Evolutionary conservation across 75 land plant genomes (phyloP), one percentile per base, ranked within the genome.

Genomic region (Azolla pinnata): DNA sequence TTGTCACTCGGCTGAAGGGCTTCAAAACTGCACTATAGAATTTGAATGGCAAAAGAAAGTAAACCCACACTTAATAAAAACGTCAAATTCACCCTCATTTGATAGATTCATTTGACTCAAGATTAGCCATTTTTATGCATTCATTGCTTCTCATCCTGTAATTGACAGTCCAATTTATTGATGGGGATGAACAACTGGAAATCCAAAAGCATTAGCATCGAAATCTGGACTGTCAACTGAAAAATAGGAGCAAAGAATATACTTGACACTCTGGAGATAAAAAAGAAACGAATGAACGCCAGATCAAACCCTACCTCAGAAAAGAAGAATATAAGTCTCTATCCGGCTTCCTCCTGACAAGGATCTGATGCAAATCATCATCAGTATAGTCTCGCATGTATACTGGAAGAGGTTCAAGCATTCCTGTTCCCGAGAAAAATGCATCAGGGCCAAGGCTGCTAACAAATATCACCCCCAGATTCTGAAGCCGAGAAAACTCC

Each of bases 271-370:
- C n/a, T n/a, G n/a, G n/a, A n/a, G n/a, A n/a, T n/a, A n/a, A n/a
- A n/a, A n/a, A n/a, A n/a, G n/a, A n/a, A n/a, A n/a, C n/a, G n/a
- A n/a, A n/a, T n/a, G n/a, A n/a, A n/a, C n/a, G n/a, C n/a, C n/a
- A n/a, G n/a, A n/a, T n/a, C n/a, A n/a, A n/a, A n/a, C n/a, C 81
- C 70, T 67, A 85, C 96, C 80, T 76, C 9, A 93, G 80, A 68
- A 93, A 93, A 17, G 80, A 89, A 27, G 79, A 71, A 69, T 93
- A 89, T 0, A 89, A 72, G 59, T 89, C 81, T n/a, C 67, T 61
- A 56, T 89, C 79, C 27, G 61, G 64, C 62, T 81, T 81, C 46
- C 71, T 80, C 33, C 51, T 79, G 73, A 93, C 69, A 18, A 93
- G 83, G 4, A 93, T 89, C 44, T 78, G 72, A 45, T 70, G 73